phyloP scores from a whole-genome alignment of 2,329 filamentous ascomycete genomes.

The Fusarium nanum region DNA sequence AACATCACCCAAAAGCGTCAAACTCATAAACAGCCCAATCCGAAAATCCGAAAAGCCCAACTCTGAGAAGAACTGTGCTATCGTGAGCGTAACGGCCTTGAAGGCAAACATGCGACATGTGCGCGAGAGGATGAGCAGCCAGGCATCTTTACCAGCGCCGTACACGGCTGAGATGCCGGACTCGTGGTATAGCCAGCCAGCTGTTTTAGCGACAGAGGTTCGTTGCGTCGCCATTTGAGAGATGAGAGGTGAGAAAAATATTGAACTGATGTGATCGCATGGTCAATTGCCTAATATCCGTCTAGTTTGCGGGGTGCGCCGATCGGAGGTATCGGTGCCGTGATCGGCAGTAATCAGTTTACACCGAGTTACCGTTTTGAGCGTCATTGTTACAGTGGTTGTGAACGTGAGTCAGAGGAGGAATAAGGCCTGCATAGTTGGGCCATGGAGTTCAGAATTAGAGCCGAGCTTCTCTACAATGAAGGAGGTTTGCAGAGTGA shows the following conservation, averaged over 20 bases:
- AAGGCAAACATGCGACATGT: constrained; percentile 72
- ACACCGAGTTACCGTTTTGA: constrained; percentile 25
- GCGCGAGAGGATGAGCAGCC: constrained; percentile 50
- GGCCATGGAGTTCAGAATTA: not conserved
- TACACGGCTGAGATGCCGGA: constrained; percentile 62
- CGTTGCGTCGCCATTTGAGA: constrained; percentile 13
- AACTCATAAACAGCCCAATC: constrained; percentile 73
- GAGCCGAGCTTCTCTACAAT: not conserved
- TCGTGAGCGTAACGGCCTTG: constrained; percentile 68
- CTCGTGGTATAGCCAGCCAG: constrained; percentile 55
- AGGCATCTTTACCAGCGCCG: constrained; percentile 54
- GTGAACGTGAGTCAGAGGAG: not conserved
- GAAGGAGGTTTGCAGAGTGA: not conserved
- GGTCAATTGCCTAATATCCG: not conserved
- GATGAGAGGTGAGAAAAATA: not conserved
- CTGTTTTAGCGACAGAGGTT: constrained; percentile 27
- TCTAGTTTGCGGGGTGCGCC: constrained; percentile 30
- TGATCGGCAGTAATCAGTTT: constrained; percentile 14
- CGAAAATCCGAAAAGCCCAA: constrained; percentile 66
- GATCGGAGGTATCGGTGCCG: constrained; percentile 34
- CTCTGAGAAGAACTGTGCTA: constrained; percentile 70
- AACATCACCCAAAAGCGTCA: constrained; percentile 72
- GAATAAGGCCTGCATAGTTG: not conserved
- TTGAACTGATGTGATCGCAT: constrained; percentile 6
- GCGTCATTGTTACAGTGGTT: constrained; percentile 8